Evolutionary conservation across 108 stramenopile genomes (phyloP).

Genomic region (Nannochloropsis salina): DNA sequence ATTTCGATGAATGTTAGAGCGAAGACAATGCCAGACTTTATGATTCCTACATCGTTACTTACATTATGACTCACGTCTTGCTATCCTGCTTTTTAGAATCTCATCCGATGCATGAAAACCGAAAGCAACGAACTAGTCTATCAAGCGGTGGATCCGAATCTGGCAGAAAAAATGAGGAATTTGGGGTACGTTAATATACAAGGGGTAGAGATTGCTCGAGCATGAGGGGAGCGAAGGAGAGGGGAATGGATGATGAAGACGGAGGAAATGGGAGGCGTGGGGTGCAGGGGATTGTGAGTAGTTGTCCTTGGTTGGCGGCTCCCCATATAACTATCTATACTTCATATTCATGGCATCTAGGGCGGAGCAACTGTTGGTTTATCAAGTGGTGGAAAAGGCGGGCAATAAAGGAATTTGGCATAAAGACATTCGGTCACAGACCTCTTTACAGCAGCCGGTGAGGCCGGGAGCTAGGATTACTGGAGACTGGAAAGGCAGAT

Average conservation of each 20-base stretch:
- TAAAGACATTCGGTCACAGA: conserved; percentile 78
- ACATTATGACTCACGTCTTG: no score
- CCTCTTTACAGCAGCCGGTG: conserved; percentile 76
- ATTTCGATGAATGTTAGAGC: no score
- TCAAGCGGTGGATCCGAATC: conserved; percentile 24
- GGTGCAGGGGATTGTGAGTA: no score
- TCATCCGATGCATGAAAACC: conserved; percentile 13
- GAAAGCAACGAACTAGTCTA: conserved; percentile 25
- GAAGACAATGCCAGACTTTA: no score
- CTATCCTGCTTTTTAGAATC: not conserved
- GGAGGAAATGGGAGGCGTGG: no score
- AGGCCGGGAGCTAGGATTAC: not conserved
- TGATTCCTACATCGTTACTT: no score
- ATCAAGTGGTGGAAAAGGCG: conserved; percentile 80
- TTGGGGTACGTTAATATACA: conserved; percentile 23
- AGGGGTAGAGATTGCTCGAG: no score
- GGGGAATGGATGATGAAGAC: not conserved
- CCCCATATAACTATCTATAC: not conserved
- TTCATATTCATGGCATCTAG: conserved; percentile 18
- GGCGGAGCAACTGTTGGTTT: conserved; percentile 65
- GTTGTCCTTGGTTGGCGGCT: no score
- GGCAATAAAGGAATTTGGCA: conserved; percentile 96
- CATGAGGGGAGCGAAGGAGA: not conserved
- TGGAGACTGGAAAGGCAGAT: not conserved
- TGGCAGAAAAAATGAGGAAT: conserved; percentile 26